Percentiles rank a stretch among this genome's conserved stretches.
Conservation (phyloP, 1,139 yeast genomes). For the Geotrichum reessii region DNA sequence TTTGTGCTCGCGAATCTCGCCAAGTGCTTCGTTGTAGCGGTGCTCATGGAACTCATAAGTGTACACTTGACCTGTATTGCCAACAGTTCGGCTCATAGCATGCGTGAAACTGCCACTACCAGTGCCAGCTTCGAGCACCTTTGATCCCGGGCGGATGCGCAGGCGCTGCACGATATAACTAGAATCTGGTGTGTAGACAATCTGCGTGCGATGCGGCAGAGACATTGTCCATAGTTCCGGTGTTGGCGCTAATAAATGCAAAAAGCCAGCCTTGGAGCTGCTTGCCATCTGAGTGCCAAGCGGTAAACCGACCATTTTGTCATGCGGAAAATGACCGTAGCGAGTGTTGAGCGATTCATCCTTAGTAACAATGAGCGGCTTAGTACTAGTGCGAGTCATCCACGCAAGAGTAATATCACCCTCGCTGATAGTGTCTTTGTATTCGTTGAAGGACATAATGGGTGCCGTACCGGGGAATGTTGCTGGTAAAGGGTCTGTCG, state of each 20-base stretch:
- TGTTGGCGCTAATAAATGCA: constrained; percentile 83
- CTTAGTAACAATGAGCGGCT: constrained; percentile 59
- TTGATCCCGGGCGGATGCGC: constrained; percentile 63
- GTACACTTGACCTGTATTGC: constrained; percentile 56
- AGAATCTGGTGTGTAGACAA: constrained; percentile 93
- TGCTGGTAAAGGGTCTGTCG: not conserved
- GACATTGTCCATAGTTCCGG: constrained; percentile 96
- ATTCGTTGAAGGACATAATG: constrained; percentile 39
- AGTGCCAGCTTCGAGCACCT: constrained; percentile 94
- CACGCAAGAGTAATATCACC: constrained; percentile 85
- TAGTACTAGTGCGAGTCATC: constrained; percentile 71
- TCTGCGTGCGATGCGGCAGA: constrained; percentile 94
- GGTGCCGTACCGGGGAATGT: not conserved
- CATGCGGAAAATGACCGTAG: constrained; percentile 83
- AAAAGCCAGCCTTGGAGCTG: constrained; percentile 73
- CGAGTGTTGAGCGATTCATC: constrained; percentile 71
- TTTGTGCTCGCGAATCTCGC: constrained; percentile 71
- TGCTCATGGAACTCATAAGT: constrained; percentile 90
- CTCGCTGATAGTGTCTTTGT: constrained; percentile 59
- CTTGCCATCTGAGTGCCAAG: constrained; percentile 87
- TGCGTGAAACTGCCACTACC: constrained; percentile 97
- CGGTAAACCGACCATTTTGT: constrained; percentile 69
- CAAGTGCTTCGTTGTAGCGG: constrained; percentile 69
- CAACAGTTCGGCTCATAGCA: constrained; percentile 78
- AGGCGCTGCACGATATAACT: constrained; percentile 82